Conservation (phyloP, 768 basidiomycete species). For the Tricholoma saponaceum region DNA sequence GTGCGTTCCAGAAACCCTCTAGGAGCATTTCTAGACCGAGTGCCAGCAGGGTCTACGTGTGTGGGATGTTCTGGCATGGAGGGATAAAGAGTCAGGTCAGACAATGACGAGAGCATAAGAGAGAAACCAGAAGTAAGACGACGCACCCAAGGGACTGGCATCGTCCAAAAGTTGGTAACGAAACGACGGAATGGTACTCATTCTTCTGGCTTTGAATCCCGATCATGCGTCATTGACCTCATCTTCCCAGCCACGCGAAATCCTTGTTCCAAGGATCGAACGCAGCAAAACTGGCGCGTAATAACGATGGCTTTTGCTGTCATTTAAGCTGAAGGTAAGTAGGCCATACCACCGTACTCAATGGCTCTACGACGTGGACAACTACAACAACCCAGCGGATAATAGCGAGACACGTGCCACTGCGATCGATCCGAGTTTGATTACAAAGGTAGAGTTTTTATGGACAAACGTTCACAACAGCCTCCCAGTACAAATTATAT, state of each 20-base stretch:
- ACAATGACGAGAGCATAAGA: slow-evolving; percentile 18
- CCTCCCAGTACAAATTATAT: not conserved
- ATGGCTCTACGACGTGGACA: too few relatives aligned
- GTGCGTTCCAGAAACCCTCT: slow-evolving; percentile 19
- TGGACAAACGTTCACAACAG: not conserved
- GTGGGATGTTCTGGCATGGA: slow-evolving; percentile 23
- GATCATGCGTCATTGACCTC: slow-evolving; percentile 1
- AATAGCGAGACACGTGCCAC: not conserved
- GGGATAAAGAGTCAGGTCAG: slow-evolving; percentile 11
- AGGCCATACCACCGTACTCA: too few relatives aligned
- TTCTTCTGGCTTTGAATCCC: slow-evolving; percentile 16
- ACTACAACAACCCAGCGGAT: not conserved
- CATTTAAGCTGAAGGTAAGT: not conserved
- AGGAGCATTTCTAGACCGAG: not conserved
- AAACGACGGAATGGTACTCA: slow-evolving; percentile 37
- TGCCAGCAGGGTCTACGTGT: slow-evolving; percentile 1
- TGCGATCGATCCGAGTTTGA: not conserved
- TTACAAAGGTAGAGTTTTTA: too few relatives aligned
- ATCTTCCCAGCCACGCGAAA: not conserved
- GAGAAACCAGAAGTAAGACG: slow-evolving; percentile 28
- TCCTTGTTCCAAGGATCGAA: not conserved
- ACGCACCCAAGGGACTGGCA: slow-evolving; percentile 35
- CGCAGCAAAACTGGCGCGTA: not conserved
- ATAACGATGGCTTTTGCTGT: not conserved
- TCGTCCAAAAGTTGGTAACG: slow-evolving; percentile 19